These are phyloP conservation scores for Nemania abortiva DNA, from an alignment of 2,329 filamentous ascomycete species.

Conservation along the genomic window DNA sequence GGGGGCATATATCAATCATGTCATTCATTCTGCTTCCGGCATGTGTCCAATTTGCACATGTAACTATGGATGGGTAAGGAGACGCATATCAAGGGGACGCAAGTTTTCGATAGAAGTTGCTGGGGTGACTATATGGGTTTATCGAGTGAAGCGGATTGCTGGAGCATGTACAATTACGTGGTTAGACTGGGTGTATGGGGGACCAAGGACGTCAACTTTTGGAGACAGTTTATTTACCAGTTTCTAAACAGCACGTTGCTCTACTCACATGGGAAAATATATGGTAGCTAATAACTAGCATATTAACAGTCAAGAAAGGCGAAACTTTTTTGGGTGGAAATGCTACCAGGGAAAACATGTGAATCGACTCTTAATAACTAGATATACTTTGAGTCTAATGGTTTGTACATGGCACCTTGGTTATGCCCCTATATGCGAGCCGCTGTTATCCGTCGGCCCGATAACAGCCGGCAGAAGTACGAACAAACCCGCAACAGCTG, in stretches of 20 bases:
- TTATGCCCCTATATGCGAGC: no score
- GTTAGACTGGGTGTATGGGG: constrained; percentile 26
- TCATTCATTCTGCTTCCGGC: constrained; percentile 27
- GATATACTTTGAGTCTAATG: no score
- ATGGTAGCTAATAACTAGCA: neutral
- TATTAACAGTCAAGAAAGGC: neutral
- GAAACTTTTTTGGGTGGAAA: no score
- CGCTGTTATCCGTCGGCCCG: no score
- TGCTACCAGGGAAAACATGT: no score
- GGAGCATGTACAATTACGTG: constrained; percentile 32
- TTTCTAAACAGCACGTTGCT: constrained; percentile 11
- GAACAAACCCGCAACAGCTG: neutral
- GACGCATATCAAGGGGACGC: constrained; percentile 34
- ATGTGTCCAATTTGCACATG: constrained; percentile 27
- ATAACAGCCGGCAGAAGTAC: no score
- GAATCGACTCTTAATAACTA: no score
- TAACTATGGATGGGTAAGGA: constrained; percentile 33
- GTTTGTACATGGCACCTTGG: no score
- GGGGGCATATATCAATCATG: constrained; percentile 31
- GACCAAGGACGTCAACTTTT: constrained; percentile 18
- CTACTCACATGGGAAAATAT: neutral
- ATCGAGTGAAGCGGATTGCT: constrained; percentile 19
- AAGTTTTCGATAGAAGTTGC: constrained; percentile 37
- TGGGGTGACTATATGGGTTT: constrained; percentile 15
- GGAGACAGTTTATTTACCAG: constrained; percentile 23